Evolutionary conservation across 1,284 basidiomycete genomes (phyloP).

Genomic region (Heterobasidion parviporum): DNA sequence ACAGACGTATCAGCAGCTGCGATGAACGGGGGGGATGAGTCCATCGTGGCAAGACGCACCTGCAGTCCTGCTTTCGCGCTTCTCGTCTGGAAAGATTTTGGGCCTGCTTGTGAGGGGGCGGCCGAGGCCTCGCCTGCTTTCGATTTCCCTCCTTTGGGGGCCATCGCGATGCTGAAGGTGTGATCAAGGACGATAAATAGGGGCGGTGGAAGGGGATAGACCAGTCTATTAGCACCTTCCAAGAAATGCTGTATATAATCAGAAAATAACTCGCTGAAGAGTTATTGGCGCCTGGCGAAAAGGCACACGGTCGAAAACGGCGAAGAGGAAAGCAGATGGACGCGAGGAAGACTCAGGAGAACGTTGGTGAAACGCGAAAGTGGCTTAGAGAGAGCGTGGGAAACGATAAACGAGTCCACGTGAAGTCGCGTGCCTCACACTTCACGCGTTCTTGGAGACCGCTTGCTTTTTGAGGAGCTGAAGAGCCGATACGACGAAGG

Average conservation of each 20-base stretch:
- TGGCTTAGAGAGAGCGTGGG: slow-evolving; percentile 7
- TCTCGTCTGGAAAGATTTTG: slow-evolving; percentile 14
- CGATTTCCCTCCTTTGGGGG: slow-evolving; percentile 28
- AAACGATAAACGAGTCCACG: slow-evolving; percentile 10
- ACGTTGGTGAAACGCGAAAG: slow-evolving; percentile 2
- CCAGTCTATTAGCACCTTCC: too few relatives aligned
- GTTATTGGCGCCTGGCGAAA: too few relatives aligned
- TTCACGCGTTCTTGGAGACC: too few relatives aligned
- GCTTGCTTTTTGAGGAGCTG: too few relatives aligned
- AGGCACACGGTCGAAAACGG: too few relatives aligned
- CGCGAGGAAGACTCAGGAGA: background rate
- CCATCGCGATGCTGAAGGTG: slow-evolving; percentile 11
- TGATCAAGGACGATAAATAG: background rate
- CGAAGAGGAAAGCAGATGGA: background rate
- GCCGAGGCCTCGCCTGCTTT: slow-evolving; percentile 23
- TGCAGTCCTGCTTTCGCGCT: slow-evolving; percentile 10
- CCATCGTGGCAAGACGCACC: background rate
- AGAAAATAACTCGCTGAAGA: too few relatives aligned
- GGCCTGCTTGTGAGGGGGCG: slow-evolving; percentile 16
- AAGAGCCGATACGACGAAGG: background rate
- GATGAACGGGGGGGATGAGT: background rate
- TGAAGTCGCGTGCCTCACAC: slow-evolving; percentile 1
- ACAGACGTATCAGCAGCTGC: too few relatives aligned
- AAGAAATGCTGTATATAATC: too few relatives aligned
- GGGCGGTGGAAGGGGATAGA: background rate